phyloP scores from a whole-genome alignment of 2,329 filamentous ascomycete genomes.

The Pseudopyricularia cyperi region DNA sequence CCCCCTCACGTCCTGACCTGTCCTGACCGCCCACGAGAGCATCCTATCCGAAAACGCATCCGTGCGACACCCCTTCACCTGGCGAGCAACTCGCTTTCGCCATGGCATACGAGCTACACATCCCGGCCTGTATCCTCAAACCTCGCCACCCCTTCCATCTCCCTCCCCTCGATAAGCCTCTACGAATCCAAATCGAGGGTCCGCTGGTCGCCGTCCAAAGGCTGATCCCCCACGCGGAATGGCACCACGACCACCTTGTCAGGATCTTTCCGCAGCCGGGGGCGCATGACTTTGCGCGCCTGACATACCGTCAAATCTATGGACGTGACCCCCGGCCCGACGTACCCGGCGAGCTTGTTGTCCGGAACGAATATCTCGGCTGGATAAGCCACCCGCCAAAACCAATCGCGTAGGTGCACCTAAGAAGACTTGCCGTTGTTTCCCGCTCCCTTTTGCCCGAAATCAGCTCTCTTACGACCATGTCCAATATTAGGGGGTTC shows the following conservation, averaged over 20 bases:
- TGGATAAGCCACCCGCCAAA: neutral
- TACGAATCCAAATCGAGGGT: too few relatives aligned
- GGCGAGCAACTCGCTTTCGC: too few relatives aligned
- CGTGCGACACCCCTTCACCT: too few relatives aligned
- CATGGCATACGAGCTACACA: too few relatives aligned
- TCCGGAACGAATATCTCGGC: neutral
- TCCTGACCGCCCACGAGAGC: too few relatives aligned
- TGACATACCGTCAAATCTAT: neutral
- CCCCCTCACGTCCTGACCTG: too few relatives aligned
- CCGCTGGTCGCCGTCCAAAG: too few relatives aligned
- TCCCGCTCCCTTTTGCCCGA: neutral
- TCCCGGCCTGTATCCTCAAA: too few relatives aligned
- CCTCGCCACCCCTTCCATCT: too few relatives aligned
- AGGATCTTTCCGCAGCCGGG: neutral
- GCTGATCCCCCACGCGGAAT: neutral
- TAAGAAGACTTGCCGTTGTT: neutral
- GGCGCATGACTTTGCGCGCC: neutral
- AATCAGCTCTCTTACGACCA: neutral
- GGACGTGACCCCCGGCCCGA: neutral
- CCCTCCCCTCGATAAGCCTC: too few relatives aligned
- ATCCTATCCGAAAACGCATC: too few relatives aligned
- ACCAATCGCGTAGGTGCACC: neutral
- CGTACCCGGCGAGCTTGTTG: neutral
- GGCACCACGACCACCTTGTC: neutral
- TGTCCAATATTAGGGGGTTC: constrained; percentile 8